A percentile compares a stretch with the other conserved stretches of the same genome.
Evolutionary conservation across 2,329 filamentous ascomycete genomes (phyloP).

Genomic region (Colletotrichum sp.): DNA sequence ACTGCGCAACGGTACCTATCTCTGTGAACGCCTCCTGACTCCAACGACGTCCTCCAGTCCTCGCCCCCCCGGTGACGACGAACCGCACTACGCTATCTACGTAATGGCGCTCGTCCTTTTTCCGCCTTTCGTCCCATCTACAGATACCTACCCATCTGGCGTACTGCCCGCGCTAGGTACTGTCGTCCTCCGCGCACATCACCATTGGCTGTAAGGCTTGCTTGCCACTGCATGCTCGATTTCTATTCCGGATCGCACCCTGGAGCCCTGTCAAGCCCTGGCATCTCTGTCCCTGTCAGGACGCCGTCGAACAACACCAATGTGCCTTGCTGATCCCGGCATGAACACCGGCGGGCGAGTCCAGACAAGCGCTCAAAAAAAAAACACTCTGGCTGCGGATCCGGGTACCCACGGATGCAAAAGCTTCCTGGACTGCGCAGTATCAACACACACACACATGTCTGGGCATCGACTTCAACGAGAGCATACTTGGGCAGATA

Average conservation of each 20-base stretch:
- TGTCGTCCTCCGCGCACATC: background rate
- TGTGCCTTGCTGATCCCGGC: background rate
- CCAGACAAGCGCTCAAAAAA: background rate
- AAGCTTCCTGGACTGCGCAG: background rate
- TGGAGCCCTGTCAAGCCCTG: background rate
- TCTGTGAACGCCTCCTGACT: background rate
- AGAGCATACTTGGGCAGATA: background rate
- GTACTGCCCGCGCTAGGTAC: background rate
- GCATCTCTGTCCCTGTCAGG: background rate
- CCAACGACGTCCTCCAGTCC: background rate
- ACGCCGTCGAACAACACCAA: background rate
- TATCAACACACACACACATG: background rate
- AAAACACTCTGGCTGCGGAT: background rate
- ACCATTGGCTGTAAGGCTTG: background rate
- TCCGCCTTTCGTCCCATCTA: background rate
- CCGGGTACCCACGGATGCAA: background rate
- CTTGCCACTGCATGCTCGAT: conserved; percentile 4
- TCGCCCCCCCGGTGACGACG: background rate
- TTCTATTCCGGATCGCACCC: background rate
- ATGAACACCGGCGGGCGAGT: background rate
- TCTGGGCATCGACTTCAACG: background rate
- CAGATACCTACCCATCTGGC: background rate
- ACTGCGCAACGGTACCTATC: background rate
- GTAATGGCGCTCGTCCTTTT: background rate
- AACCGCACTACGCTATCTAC: background rate